Conservation (phyloP, 805 yeast species). For the Kazachstania viticola region DNA sequence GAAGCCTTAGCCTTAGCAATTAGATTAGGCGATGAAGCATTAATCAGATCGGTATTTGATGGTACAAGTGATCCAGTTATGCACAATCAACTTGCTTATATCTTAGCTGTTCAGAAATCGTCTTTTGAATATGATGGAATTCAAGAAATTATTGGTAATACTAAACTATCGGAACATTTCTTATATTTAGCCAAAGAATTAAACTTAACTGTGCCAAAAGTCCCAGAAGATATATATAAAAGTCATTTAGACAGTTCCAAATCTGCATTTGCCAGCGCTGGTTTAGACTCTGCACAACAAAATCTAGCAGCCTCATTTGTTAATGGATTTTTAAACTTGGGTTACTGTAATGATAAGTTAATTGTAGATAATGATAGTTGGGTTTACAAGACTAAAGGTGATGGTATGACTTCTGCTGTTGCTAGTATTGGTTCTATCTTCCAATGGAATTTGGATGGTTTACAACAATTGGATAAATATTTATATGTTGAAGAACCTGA, state of each 20-base stretch:
- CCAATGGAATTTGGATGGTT: conserved; percentile 90
- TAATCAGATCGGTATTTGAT: conserved; percentile 69
- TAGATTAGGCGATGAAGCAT: conserved; percentile 69
- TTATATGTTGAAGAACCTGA: conserved; percentile 76
- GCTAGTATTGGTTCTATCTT: conserved; percentile 84
- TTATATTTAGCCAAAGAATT: conserved; percentile 74
- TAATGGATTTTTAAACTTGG: conserved; percentile 82
- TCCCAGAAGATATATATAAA: conserved; percentile 91
- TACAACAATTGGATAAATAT: conserved; percentile 81
- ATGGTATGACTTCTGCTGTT: conserved; percentile 84
- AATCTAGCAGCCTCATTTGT: conserved; percentile 92
- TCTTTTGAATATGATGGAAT: conserved; percentile 60
- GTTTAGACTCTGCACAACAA: conserved; percentile 85
- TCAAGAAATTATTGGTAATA: conserved; percentile 76
- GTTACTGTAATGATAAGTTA: conserved; percentile 77
- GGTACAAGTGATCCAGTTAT: conserved; percentile 63
- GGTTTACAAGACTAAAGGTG: conserved; percentile 86
- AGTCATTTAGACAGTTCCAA: conserved; percentile 72
- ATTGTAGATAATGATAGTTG: conserved; percentile 71
- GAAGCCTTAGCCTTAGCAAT: conserved; percentile 88
- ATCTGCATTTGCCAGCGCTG: conserved; percentile 36
- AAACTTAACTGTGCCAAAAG: conserved; percentile 78
- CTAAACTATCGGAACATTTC: conserved; percentile 67
- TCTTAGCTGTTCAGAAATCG: conserved; percentile 77
- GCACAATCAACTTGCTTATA: conserved; percentile 85